A percentile compares a stretch with the other conserved stretches of the same genome.
Evolutionary conservation across 345 rosid genomes (phyloP).

Genomic region (Sisymbrium altissimum): DNA sequence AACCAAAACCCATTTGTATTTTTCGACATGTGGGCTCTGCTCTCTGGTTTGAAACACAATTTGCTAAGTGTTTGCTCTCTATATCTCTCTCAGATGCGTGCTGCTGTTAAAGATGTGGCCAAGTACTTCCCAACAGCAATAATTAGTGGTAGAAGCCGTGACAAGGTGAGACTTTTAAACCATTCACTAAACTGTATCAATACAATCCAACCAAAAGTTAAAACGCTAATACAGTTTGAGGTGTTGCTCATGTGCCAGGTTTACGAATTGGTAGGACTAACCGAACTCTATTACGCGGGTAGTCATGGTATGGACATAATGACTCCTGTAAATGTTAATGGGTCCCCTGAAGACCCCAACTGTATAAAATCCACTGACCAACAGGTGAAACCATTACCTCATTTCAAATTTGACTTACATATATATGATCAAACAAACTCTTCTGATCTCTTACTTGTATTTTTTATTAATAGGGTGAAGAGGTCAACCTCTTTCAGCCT

Average conservation of each 20-base stretch:
- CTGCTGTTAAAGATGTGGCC: slow-evolving; percentile 73
- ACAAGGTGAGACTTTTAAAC: slow-evolving; percentile 49
- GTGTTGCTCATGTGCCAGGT: slow-evolving; percentile 51
- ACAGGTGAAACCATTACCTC: slow-evolving; percentile 41
- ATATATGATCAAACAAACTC: not conserved
- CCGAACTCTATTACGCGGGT: slow-evolving; percentile 95
- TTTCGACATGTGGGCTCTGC: not conserved
- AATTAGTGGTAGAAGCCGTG: slow-evolving; percentile 94
- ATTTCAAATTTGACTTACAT: not conserved
- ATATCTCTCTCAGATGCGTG: slow-evolving; percentile 64
- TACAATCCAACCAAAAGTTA: not conserved
- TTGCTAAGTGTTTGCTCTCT: not conserved
- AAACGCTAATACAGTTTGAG: not conserved
- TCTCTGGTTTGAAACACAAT: not conserved
- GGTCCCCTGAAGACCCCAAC: slow-evolving; percentile 45
- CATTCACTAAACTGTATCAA: not conserved
- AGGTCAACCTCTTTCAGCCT: slow-evolving; percentile 90
- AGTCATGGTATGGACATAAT: slow-evolving; percentile 99
- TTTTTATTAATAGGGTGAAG: slow-evolving; percentile 52
- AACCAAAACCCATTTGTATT: not conserved
- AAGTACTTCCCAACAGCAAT: slow-evolving; percentile 87
- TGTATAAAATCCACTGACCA: slow-evolving; percentile 64
- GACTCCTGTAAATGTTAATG: slow-evolving; percentile 48
- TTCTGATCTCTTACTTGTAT: not conserved
- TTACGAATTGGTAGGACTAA: slow-evolving; percentile 79